phyloP scores from a whole-genome alignment of 257 asterid species.

The Capsicum baccatum region DNA sequence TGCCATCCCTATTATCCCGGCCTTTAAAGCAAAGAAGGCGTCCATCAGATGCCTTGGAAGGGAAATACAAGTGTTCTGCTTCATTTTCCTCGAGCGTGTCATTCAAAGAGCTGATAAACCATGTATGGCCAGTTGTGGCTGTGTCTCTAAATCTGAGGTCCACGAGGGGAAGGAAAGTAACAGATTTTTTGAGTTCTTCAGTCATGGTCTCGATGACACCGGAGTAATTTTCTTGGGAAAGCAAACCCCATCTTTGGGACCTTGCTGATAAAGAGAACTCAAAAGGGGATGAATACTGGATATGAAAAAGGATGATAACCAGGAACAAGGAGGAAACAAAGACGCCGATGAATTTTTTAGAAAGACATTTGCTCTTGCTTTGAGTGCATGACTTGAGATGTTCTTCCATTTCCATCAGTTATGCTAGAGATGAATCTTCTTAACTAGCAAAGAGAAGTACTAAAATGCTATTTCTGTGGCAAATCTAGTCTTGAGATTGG shows the following conservation, averaged over 20 bases:
- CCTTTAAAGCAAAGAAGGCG: conserved; percentile 46
- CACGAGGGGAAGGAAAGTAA: conserved; percentile 42
- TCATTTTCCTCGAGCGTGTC: conserved; percentile 39
- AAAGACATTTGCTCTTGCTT: conserved; percentile 31
- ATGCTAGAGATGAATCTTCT: neutral
- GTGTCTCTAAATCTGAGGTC: conserved; percentile 40
- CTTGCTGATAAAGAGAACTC: conserved; percentile 15
- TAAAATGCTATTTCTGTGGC: neutral
- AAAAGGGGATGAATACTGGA: conserved; percentile 26
- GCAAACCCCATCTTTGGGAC: conserved; percentile 25
- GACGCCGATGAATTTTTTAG: conserved; percentile 23
- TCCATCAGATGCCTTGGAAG: conserved; percentile 40
- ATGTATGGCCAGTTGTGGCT: conserved; percentile 40
- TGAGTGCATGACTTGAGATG: conserved; percentile 1
- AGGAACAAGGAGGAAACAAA: conserved; percentile 17
- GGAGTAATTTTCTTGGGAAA: neutral
- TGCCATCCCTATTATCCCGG: conserved; percentile 35
- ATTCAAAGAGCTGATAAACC: conserved; percentile 48
- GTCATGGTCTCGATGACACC: neutral
- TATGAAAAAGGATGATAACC: conserved; percentile 26
- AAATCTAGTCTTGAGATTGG: conserved; percentile 31
- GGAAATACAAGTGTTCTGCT: conserved; percentile 42
- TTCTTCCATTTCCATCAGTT: conserved; percentile 29
- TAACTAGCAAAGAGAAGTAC: neutral
- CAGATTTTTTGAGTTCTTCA: conserved; percentile 34